phyloP scores from a whole-genome alignment of 2,329 filamentous ascomycete genomes.

The Aspergillus jensenii region DNA sequence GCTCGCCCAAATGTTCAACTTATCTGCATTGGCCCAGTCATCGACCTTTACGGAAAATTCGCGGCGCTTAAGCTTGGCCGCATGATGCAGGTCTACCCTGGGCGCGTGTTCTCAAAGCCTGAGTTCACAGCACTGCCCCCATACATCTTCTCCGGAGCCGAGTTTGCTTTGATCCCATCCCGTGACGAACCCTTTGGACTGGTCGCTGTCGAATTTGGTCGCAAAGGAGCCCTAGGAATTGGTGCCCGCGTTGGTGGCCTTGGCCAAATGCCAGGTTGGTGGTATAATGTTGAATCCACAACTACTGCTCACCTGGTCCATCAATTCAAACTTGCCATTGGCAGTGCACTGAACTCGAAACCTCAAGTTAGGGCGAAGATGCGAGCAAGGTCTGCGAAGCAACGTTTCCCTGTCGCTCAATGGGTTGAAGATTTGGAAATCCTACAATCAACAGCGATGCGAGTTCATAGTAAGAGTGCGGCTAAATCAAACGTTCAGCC shows the following conservation, averaged over 20 bases:
- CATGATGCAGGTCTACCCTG: slow-evolving; percentile 66
- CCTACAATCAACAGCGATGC: slow-evolving; percentile 61
- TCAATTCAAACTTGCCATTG: slow-evolving; percentile 65
- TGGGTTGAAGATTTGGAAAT: slow-evolving; percentile 66
- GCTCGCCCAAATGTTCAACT: slow-evolving; percentile 60
- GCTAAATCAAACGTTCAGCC: slow-evolving; percentile 31
- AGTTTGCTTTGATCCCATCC: slow-evolving; percentile 67
- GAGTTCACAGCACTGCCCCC: slow-evolving; percentile 67
- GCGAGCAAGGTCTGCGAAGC: slow-evolving; percentile 64
- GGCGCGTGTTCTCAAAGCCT: slow-evolving; percentile 66
- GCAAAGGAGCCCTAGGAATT: slow-evolving; percentile 67
- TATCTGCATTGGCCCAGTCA: slow-evolving; percentile 64
- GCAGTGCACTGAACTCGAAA: slow-evolving; percentile 60
- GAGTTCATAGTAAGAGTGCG: slow-evolving; percentile 51
- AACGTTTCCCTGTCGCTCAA: slow-evolving; percentile 66
- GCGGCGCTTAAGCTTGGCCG: slow-evolving; percentile 64
- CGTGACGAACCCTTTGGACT: slow-evolving; percentile 69
- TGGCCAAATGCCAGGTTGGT: slow-evolving; percentile 71
- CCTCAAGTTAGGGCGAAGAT: slow-evolving; percentile 58
- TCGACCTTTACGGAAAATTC: slow-evolving; percentile 68
- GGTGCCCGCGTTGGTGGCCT: slow-evolving; percentile 66
- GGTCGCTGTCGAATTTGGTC: slow-evolving; percentile 67
- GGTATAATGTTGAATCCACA: slow-evolving; percentile 67
- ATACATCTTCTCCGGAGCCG: slow-evolving; percentile 66
- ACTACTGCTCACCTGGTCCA: slow-evolving; percentile 63